Percentiles rank a stretch among this genome's conserved stretches.
Evolutionary conservation across 2,329 filamentous ascomycete species (phyloP).

Genomic region (Colletotrichum liaoningense): DNA sequence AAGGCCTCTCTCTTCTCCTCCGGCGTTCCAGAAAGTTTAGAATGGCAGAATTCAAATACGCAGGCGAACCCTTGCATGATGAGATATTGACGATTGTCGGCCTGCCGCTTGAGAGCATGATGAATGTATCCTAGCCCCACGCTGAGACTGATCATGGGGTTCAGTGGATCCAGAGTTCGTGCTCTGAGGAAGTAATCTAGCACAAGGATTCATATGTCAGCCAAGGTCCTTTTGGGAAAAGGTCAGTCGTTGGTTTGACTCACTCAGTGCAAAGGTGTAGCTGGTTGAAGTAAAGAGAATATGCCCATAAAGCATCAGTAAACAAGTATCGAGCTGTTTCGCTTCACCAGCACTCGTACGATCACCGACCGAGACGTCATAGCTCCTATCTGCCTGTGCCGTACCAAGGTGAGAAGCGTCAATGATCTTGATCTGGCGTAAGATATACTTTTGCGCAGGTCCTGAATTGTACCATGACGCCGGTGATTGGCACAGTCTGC

Average conservation of each 20-base stretch:
- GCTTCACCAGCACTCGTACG: background rate
- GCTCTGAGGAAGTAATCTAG: slow-evolving; percentile 85
- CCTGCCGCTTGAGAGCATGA: slow-evolving; percentile 88
- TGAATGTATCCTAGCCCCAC: slow-evolving; percentile 89
- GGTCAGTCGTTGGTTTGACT: slow-evolving; percentile 37
- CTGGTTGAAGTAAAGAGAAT: slow-evolving; percentile 87
- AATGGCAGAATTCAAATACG: slow-evolving; percentile 77
- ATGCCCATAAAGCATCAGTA: slow-evolving; percentile 91
- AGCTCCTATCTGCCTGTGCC: slow-evolving; percentile 23
- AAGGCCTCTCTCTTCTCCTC: slow-evolving; percentile 78
- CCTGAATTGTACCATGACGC: slow-evolving; percentile 82
- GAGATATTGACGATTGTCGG: slow-evolving; percentile 89
- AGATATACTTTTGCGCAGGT: slow-evolving; percentile 88
- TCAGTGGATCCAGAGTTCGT: slow-evolving; percentile 78
- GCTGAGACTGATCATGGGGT: slow-evolving; percentile 82
- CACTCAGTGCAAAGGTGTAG: slow-evolving; percentile 84
- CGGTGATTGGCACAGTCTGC: slow-evolving; percentile 79
- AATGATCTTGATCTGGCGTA: slow-evolving; percentile 91
- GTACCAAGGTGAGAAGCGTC: slow-evolving; percentile 67
- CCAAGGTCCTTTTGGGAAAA: background rate
- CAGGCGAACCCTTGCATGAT: slow-evolving; percentile 89
- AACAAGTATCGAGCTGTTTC: slow-evolving; percentile 75
- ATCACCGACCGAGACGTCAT: slow-evolving; percentile 50
- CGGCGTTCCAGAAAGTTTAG: slow-evolving; percentile 54
- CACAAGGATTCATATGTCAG: background rate